phyloP scores from a whole-genome alignment of 2,329 filamentous ascomycete species.

The Aschersonia sp. region DNA sequence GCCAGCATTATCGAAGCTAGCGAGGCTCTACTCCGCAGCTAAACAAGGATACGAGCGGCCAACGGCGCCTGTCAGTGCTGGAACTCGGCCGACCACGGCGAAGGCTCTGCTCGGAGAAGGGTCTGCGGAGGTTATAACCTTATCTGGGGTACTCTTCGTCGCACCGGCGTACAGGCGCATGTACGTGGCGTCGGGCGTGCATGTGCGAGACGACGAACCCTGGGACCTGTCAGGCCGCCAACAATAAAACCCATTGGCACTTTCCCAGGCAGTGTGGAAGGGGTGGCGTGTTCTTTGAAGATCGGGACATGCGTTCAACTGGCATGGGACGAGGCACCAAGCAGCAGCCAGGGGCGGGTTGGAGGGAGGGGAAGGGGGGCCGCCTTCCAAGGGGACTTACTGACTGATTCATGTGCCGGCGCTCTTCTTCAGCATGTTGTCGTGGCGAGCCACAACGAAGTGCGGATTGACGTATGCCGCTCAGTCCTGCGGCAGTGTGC shows the following conservation, averaged over 20 bases:
- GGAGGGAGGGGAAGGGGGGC: too few species aligned
- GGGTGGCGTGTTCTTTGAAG: too few species aligned
- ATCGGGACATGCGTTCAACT: too few species aligned
- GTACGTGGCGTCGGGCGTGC: not conserved
- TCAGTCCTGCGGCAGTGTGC: not conserved
- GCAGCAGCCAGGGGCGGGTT: too few species aligned
- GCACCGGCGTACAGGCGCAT: not conserved
- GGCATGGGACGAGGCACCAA: too few species aligned
- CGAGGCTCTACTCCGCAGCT: too few species aligned
- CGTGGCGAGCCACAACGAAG: not conserved
- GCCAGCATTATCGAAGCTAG: too few species aligned
- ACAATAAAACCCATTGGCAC: not conserved
- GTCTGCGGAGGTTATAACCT: not conserved
- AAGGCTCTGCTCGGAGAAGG: not conserved
- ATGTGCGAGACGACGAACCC: too few species aligned
- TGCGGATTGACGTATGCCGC: not conserved
- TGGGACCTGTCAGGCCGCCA: not conserved
- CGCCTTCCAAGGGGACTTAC: not conserved
- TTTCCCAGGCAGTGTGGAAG: not conserved
- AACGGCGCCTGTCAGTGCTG: not conserved
- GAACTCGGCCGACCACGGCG: constrained; percentile 2
- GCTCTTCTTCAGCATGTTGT: not conserved
- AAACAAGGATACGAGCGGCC: too few species aligned
- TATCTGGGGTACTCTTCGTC: constrained; percentile 1
- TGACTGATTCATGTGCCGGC: not conserved